Conservation (phyloP, 192 early-diverging fungal species). For the Mortierella claussenii region DNA sequence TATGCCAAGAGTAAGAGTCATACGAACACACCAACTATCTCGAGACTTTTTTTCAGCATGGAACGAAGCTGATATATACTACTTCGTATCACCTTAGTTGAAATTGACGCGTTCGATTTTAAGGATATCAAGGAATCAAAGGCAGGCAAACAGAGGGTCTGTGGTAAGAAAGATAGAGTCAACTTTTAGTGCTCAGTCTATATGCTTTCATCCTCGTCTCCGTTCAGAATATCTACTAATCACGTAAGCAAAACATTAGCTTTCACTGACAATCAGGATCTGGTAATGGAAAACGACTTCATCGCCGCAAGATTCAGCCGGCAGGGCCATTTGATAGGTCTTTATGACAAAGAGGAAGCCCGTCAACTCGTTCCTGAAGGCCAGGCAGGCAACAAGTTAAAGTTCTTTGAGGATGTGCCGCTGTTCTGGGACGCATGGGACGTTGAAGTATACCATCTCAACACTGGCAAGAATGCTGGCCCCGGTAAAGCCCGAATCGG, state of each 20-base stretch:
- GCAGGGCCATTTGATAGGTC: constrained; percentile 76
- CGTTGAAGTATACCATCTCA: constrained; percentile 94
- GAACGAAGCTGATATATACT: too few relatives aligned
- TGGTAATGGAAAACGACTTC: constrained; percentile 80
- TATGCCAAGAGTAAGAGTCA: constrained; percentile 57
- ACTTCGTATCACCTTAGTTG: constrained; percentile 2
- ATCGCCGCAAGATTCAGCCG: constrained; percentile 77
- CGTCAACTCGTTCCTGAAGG: constrained; percentile 68
- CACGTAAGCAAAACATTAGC: too few relatives aligned
- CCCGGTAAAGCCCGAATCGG: constrained; percentile 54
- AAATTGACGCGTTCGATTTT: constrained; percentile 20
- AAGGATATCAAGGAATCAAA: constrained; percentile 16
- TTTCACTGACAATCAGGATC: constrained; percentile 30
- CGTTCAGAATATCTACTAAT: too few relatives aligned
- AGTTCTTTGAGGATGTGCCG: constrained; percentile 86
- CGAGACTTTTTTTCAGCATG: background rate
- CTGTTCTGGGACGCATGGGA: constrained; percentile 64
- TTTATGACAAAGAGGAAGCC: constrained; percentile 67
- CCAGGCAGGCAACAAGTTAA: constrained; percentile 78
- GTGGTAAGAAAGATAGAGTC: constrained; percentile 8
- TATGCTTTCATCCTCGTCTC: too few relatives aligned
- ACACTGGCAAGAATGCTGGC: constrained; percentile 81
- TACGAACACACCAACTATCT: too few relatives aligned
- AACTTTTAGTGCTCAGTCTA: too few relatives aligned
- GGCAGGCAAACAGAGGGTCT: background rate